Evolutionary conservation across 768 basidiomycete genomes (phyloP).

Genomic region (Boletus bicolor): DNA sequence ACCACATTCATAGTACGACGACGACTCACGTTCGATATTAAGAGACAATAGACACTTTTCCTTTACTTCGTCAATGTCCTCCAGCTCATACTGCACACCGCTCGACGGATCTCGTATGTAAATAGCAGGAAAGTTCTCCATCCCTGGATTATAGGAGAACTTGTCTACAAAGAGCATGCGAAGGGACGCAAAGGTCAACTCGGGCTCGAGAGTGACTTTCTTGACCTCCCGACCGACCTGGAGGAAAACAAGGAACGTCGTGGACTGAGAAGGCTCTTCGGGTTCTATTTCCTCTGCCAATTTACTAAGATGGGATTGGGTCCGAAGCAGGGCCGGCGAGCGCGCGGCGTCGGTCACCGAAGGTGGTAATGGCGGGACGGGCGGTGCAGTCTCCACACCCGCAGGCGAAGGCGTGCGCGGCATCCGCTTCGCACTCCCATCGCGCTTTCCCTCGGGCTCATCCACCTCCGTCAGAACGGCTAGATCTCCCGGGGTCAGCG

Average conservation of each 20-base stretch:
- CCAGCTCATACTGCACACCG: constrained; percentile 93
- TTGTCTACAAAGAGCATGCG: constrained; percentile 90
- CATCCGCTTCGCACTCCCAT: constrained; percentile 26
- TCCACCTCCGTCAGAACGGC: constrained; percentile 74
- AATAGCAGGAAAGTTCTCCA: constrained; percentile 92
- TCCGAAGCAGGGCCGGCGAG: background rate
- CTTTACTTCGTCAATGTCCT: constrained; percentile 90
- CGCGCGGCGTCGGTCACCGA: constrained; percentile 40
- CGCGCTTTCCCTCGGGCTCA: constrained; percentile 34
- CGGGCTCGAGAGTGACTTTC: constrained; percentile 71
- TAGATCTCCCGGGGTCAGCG: constrained; percentile 67
- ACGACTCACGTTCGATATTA: constrained; percentile 90
- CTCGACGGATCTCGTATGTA: constrained; percentile 91
- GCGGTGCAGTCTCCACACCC: constrained; percentile 22
- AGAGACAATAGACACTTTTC: constrained; percentile 85
- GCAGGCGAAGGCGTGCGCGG: constrained; percentile 37
- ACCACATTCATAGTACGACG: background rate
- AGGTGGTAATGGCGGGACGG: constrained; percentile 51
- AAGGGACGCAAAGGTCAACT: constrained; percentile 67
- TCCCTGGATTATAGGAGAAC: constrained; percentile 90
- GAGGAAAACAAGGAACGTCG: constrained; percentile 71
- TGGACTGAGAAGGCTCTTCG: constrained; percentile 15
- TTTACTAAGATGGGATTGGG: constrained; percentile 12
- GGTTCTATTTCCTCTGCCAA: constrained; percentile 19
- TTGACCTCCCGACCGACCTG: constrained; percentile 91